A percentile compares a stretch with the other conserved stretches of the same genome.
Conservation (phyloP, 352 stramenopile species). For the Globisporangium radiosum region DNA sequence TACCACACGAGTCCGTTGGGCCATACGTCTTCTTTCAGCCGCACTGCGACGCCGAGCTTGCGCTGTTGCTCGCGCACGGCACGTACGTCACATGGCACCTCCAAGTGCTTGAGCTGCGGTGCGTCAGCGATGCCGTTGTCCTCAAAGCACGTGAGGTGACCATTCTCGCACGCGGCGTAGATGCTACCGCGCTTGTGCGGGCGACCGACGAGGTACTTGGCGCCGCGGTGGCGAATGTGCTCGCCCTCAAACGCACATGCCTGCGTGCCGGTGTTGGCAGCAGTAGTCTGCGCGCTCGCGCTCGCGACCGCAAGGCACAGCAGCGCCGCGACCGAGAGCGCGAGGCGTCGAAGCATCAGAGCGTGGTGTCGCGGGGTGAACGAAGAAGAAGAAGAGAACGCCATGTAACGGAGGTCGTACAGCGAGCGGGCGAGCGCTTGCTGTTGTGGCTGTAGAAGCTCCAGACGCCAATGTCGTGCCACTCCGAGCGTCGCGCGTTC, state of each 20-base stretch:
- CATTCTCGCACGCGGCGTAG: slow-evolving; percentile 41
- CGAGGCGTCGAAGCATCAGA: neutral
- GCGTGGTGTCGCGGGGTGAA: too few relatives aligned
- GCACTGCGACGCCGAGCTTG: slow-evolving; percentile 49
- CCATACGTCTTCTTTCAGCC: slow-evolving; percentile 55
- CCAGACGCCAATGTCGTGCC: too few relatives aligned
- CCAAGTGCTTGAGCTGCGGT: slow-evolving; percentile 28
- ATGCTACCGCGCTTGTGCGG: slow-evolving; percentile 42
- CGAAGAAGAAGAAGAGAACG: neutral
- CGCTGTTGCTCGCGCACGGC: slow-evolving; percentile 20
- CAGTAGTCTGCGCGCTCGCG: neutral
- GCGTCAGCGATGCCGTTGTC: slow-evolving; percentile 60
- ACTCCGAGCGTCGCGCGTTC: too few relatives aligned
- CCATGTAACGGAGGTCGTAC: neutral
- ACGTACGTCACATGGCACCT: slow-evolving; percentile 29
- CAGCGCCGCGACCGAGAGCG: neutral
- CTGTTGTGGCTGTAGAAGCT: neutral
- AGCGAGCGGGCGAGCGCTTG: neutral
- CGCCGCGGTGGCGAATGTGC: slow-evolving; percentile 30
- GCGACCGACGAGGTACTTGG: slow-evolving; percentile 43
- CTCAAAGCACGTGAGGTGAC: slow-evolving; percentile 44
- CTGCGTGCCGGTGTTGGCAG: neutral
- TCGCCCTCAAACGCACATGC: slow-evolving; percentile 40
- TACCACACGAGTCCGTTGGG: slow-evolving; percentile 66
- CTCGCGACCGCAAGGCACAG: neutral